Conservation (phyloP, 2,329 filamentous ascomycete genomes). For the Hypoxylon sp. region DNA sequence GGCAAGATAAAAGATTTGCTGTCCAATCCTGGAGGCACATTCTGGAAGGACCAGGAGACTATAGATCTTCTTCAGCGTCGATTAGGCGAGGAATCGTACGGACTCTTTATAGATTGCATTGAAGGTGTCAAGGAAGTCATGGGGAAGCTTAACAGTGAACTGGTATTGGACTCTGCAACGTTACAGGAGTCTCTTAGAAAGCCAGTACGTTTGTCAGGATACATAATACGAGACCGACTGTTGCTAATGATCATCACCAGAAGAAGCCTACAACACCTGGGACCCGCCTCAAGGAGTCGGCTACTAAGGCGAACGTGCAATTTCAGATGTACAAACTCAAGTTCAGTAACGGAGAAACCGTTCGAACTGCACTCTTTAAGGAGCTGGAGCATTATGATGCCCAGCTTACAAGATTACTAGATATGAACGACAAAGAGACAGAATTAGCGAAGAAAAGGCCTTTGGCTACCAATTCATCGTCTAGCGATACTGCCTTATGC, state of each 20-base stretch:
- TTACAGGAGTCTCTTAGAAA: constrained; percentile 32
- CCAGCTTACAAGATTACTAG: constrained; percentile 46
- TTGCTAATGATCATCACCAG: not conserved
- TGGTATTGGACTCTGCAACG: constrained; percentile 37
- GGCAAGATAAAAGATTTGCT: constrained; percentile 40
- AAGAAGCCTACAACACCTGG: not conserved
- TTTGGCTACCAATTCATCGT: not conserved
- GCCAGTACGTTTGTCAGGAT: constrained; percentile 30
- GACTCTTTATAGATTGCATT: constrained; percentile 40
- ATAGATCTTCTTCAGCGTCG: constrained; percentile 31
- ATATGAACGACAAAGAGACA: constrained; percentile 40
- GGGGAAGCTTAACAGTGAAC: constrained; percentile 42
- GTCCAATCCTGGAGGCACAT: constrained; percentile 35
- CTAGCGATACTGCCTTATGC: constrained; percentile 43
- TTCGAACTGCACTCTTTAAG: constrained; percentile 45
- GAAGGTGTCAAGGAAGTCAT: constrained; percentile 32
- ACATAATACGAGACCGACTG: not conserved
- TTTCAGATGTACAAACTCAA: constrained; percentile 46
- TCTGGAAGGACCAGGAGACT: constrained; percentile 43
- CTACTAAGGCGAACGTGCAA: constrained; percentile 25
- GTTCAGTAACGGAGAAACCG: constrained; percentile 45
- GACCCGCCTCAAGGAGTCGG: constrained; percentile 7
- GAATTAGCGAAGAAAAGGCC: constrained; percentile 17
- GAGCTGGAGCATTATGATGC: constrained; percentile 45
- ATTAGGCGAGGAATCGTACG: constrained; percentile 40